Evolutionary conservation across 148 eudicot genomes (phyloP).

Genomic region (Oxyria digyna): DNA sequence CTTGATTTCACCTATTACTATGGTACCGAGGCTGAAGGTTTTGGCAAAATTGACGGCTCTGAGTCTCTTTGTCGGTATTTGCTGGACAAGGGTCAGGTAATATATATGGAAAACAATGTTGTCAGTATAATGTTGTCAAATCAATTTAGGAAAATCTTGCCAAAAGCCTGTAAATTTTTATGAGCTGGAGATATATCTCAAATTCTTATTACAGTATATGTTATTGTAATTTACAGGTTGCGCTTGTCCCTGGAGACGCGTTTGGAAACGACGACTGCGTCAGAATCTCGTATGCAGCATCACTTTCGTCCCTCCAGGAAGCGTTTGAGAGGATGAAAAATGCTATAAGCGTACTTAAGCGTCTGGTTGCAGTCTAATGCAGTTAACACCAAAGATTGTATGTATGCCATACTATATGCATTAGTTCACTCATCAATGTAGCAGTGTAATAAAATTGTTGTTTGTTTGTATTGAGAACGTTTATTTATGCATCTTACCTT

Average conservation of each 20-base stretch:
- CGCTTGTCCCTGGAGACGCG: constrained; percentile 85
- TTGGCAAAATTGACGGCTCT: constrained; percentile 63
- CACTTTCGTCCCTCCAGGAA: constrained; percentile 51
- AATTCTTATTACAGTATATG: background rate
- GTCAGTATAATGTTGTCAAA: too few species aligned
- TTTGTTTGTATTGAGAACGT: background rate
- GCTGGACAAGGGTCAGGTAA: constrained; percentile 82
- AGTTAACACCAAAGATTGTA: background rate
- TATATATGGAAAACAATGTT: too few species aligned
- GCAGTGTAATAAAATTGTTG: background rate
- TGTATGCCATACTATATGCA: background rate
- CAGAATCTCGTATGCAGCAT: constrained; percentile 77
- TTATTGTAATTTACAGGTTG: constrained; percentile 54
- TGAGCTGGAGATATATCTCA: background rate
- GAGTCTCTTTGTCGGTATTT: constrained; percentile 85
- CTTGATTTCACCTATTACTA: constrained; percentile 81
- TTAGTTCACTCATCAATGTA: too few species aligned
- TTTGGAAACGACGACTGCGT: constrained; percentile 85
- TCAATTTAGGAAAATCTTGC: background rate
- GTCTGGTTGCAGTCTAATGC: constrained; percentile 28
- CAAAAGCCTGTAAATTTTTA: background rate
- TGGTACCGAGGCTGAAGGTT: constrained; percentile 63
- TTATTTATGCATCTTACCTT: background rate
- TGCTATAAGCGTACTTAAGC: constrained; percentile 37
- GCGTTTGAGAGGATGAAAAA: constrained; percentile 58